phyloP scores from a whole-genome alignment of 306 rosid species.

The Quercus agrifolia region DNA sequence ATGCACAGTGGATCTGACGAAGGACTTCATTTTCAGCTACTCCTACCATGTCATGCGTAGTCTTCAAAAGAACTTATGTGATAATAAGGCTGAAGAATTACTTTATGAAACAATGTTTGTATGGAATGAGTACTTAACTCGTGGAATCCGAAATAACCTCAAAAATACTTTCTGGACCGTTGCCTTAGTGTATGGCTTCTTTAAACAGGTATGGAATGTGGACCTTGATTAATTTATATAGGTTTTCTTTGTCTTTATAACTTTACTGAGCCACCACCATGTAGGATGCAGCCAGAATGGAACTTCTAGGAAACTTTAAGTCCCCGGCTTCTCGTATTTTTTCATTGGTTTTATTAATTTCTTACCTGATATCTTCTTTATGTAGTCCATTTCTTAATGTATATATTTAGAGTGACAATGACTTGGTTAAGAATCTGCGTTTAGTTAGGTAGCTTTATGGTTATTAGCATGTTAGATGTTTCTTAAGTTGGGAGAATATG shows the following conservation, averaged over 20 bases:
- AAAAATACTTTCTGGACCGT: slow-evolving; percentile 89
- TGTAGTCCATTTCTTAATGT: slow-evolving; percentile 24
- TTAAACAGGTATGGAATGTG: slow-evolving; percentile 63
- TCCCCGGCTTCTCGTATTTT: background rate
- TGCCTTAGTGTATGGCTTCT: slow-evolving; percentile 90
- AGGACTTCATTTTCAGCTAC: slow-evolving; percentile 99
- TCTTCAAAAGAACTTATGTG: slow-evolving; percentile 80
- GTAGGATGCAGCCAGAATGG: background rate
- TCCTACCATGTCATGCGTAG: slow-evolving; percentile 88
- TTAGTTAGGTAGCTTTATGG: slow-evolving; percentile 12
- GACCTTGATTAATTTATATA: background rate
- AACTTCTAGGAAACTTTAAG: background rate
- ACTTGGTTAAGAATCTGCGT: background rate
- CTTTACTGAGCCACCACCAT: background rate
- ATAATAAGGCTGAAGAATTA: slow-evolving; percentile 45
- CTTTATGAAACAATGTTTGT: slow-evolving; percentile 87
- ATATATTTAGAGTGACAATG: slow-evolving; percentile 21
- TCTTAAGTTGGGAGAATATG: slow-evolving; percentile 5
- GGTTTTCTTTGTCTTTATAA: background rate
- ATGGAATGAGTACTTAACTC: slow-evolving; percentile 96
- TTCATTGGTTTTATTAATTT: background rate
- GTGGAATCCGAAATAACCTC: slow-evolving; percentile 66
- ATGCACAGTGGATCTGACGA: slow-evolving; percentile 93
- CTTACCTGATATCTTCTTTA: slow-evolving; percentile 5
- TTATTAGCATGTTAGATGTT: background rate